Evolutionary conservation across 176 grass and related monocot genomes (phyloP), one percentile per base, ranked within the genome.

Genomic region (Neostapfia colusana): DNA sequence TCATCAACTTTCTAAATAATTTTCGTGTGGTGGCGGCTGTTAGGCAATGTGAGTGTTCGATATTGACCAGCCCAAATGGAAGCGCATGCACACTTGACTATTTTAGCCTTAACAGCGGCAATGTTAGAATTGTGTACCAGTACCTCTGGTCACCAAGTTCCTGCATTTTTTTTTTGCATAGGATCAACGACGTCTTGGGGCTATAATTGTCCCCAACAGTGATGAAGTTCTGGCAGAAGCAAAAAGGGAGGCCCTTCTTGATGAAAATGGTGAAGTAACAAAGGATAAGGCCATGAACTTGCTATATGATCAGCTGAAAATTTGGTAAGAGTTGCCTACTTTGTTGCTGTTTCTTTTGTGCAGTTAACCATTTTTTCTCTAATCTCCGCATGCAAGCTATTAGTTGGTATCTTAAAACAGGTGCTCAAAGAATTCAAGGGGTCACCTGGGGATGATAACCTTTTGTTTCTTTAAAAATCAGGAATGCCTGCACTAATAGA

Each of bases 161-260:
- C 27, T 16, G 12, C 82, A 6, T 10, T 4, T 65, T 81, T 31
- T 16, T 36, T 55, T 55, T 90, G 34, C 66, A 37, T 83, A 97
- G 93, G 95, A 98, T 67, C 87, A 76, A 78, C 86, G 95, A 2
- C 81, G 91, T 44, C 79, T 92, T 48, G 91, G 95, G 70, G 91
- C 95, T 73, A 79, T 98, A 34, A 74, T 98, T 79, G 86, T 98
- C 75, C 95, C 95, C 49, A 94, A 90, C 76, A 92, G 88, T 21
- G 91, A 98, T 48, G 95, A 98, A 85, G 64, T 90, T 73, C 34
- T 77, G 51, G 84, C 86, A 76, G 35, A 74, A 53, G 87, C 84
- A 50, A 75, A 78, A 77, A 85, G 63, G 58, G 77, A 79, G 64
- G 85, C 79, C 48, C 66, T 86, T 58, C 20, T 88, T 51, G 61